Evolutionary conservation across 345 rosid species (phyloP).

Genomic region (Adansonia digitata): DNA sequence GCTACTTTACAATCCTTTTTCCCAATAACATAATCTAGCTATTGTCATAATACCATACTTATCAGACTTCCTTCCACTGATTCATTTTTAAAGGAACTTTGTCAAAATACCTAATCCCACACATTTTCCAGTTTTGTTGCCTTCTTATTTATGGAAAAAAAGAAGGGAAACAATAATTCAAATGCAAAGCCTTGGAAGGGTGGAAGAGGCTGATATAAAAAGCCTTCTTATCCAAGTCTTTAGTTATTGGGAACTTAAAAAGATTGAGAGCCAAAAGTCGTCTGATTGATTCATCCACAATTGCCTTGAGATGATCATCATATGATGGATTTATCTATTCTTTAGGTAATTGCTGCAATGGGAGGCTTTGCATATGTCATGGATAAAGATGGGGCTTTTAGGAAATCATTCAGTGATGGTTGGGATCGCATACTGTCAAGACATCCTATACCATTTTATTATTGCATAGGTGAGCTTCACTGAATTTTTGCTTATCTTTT

Average conservation of each 20-base stretch:
- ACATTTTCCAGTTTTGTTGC: not conserved
- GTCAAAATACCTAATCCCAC: not conserved
- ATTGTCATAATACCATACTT: not conserved
- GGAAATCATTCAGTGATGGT: slow-evolving; percentile 85
- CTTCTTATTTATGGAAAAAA: not conserved
- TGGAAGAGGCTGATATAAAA: not conserved
- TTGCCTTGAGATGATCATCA: not conserved
- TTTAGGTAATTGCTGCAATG: slow-evolving; percentile 63
- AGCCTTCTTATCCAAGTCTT: not conserved
- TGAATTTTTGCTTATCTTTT: not conserved
- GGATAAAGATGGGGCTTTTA: slow-evolving; percentile 91
- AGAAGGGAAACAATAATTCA: not conserved
- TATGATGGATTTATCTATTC: not conserved
- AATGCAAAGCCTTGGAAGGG: not conserved
- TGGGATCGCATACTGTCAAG: slow-evolving; percentile 91
- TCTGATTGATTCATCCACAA: not conserved
- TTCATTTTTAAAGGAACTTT: not conserved
- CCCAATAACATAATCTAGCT: not conserved
- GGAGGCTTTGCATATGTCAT: slow-evolving; percentile 82
- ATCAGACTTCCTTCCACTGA: not conserved
- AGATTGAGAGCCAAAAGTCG: not conserved
- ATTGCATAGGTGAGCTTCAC: slow-evolving; percentile 63
- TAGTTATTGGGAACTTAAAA: not conserved
- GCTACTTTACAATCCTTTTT: not conserved
- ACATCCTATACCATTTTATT: slow-evolving; percentile 92